Conservation (phyloP, 768 basidiomycete species). For the Tremella mesenterica region DNA sequence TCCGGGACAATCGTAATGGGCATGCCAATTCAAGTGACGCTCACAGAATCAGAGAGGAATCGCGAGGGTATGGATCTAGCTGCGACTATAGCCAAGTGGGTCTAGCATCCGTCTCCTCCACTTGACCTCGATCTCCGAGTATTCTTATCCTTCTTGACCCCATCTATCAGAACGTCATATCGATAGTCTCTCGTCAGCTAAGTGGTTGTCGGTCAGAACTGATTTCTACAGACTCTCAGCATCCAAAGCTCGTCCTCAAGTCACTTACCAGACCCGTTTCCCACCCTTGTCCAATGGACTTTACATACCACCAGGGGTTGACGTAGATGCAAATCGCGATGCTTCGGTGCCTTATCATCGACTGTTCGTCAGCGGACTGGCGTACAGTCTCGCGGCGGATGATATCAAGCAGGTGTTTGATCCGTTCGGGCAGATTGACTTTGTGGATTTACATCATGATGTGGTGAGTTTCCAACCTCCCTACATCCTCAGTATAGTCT, state of each 20-base stretch:
- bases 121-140: too few species aligned
- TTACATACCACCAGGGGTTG: slow-evolving; percentile 55
- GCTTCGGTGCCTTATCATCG: slow-evolving; percentile 49
- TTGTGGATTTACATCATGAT: slow-evolving; percentile 71
- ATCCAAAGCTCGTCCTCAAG: not conserved
- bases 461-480: slow-evolving; percentile 24
- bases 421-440: slow-evolving; percentile 94
- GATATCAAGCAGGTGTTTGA: slow-evolving; percentile 99
- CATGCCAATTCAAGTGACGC: slow-evolving; percentile 89
- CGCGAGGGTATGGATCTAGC: slow-evolving; percentile 11
- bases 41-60: slow-evolving; percentile 79
- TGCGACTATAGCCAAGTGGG: not conserved
- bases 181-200: too few species aligned
- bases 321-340: slow-evolving; percentile 52
- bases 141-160: too few species aligned
- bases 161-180: too few species aligned
- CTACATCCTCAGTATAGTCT: not conserved
- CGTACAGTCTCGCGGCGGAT: slow-evolving; percentile 92
- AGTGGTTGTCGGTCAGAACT: too few species aligned
- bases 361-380: slow-evolving; percentile 91
- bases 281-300: slow-evolving; percentile 37
- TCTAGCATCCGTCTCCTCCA: too few species aligned
- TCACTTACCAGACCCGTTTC: slow-evolving; percentile 15
- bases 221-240: too few species aligned
- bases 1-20: slow-evolving; percentile 97